Conservation (phyloP, 768 basidiomycete species). For the Xerocomellus chrysenteron region DNA sequence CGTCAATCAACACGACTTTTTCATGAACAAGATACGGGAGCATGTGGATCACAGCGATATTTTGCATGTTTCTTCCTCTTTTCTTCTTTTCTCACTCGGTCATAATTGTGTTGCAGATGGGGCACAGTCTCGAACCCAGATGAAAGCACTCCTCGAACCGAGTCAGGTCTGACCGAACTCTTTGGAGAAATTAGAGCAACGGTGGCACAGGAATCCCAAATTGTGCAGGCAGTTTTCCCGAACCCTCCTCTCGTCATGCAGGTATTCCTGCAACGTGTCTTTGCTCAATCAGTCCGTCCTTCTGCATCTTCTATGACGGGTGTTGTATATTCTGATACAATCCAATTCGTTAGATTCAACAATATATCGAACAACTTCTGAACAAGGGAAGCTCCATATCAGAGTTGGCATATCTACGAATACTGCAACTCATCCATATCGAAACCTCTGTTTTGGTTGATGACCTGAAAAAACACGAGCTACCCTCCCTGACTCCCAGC, state of each 20-base stretch:
- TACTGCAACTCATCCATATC: slow-evolving; percentile 83
- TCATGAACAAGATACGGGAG: slow-evolving; percentile 88
- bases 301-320: not conserved
- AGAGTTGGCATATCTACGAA: slow-evolving; percentile 86
- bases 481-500: slow-evolving; percentile 59
- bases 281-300: slow-evolving; percentile 86
- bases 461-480: slow-evolving; percentile 88
- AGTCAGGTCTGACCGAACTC: slow-evolving; percentile 74
- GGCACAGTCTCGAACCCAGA: slow-evolving; percentile 75
- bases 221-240: slow-evolving; percentile 98
- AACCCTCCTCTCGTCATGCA: slow-evolving; percentile 97
- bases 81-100: not conserved
- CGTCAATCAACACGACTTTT: slow-evolving; percentile 99
- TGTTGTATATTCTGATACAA: slow-evolving; percentile 4
- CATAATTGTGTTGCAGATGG: slow-evolving; percentile 60
- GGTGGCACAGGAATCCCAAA: slow-evolving; percentile 94
- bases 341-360: slow-evolving; percentile 71
- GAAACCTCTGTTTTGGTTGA: slow-evolving; percentile 80
- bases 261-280: slow-evolving; percentile 94
- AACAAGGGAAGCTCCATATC: slow-evolving; percentile 73
- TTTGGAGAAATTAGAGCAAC: slow-evolving; percentile 88
- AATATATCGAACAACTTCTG: slow-evolving; percentile 89
- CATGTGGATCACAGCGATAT: slow-evolving; percentile 53
- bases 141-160: slow-evolving; percentile 69
- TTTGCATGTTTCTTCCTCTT: slow-evolving; percentile 44